Percentiles rank a stretch among this genome's conserved stretches.
Conservation (phyloP, 768 basidiomycete genomes). For the Podaxis pistillaris region DNA sequence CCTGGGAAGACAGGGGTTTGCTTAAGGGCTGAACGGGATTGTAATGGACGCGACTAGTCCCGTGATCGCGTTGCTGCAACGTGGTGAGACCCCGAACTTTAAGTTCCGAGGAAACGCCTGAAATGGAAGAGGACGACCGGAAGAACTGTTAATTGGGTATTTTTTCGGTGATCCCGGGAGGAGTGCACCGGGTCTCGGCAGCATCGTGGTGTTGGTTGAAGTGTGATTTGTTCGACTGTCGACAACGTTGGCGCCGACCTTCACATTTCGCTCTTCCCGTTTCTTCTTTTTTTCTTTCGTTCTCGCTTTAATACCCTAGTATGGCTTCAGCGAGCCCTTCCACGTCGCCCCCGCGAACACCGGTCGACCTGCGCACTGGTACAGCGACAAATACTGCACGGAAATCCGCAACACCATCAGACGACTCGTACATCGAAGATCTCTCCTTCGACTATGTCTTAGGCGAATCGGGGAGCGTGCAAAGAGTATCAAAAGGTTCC, state of each 20-base stretch:
- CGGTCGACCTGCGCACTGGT: constrained; percentile 28
- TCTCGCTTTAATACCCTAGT: constrained; percentile 15
- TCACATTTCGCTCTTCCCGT: constrained; percentile 21
- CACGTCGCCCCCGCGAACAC: constrained; percentile 41
- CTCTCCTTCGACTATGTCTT: constrained; percentile 66
- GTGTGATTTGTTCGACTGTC: constrained; percentile 20
- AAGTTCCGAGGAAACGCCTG: constrained; percentile 12
- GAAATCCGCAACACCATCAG: constrained; percentile 37
- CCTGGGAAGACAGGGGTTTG: no score
- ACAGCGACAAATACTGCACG: constrained; percentile 9
- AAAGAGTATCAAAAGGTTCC: constrained; percentile 55
- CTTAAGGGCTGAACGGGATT: no score
- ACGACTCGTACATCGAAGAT: constrained; percentile 60
- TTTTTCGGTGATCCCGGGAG: constrained; percentile 11
- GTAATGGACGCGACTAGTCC: constrained; percentile 20
- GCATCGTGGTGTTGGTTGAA: constrained; percentile 32
- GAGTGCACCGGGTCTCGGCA: constrained; percentile 25
- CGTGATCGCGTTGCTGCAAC: constrained; percentile 38
- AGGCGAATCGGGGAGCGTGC: constrained; percentile 52
- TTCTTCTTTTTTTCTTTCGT: constrained; percentile 19
- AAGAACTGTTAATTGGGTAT: constrained; percentile 5
- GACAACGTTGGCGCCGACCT: constrained; percentile 24
- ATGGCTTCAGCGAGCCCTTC: constrained; percentile 30
- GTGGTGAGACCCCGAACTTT: constrained; percentile 29
- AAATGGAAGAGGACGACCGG: constrained; percentile 16